Base-by-base conservation (phyloP, 768 basidiomycete species). In the Russula vinacea region DNA sequence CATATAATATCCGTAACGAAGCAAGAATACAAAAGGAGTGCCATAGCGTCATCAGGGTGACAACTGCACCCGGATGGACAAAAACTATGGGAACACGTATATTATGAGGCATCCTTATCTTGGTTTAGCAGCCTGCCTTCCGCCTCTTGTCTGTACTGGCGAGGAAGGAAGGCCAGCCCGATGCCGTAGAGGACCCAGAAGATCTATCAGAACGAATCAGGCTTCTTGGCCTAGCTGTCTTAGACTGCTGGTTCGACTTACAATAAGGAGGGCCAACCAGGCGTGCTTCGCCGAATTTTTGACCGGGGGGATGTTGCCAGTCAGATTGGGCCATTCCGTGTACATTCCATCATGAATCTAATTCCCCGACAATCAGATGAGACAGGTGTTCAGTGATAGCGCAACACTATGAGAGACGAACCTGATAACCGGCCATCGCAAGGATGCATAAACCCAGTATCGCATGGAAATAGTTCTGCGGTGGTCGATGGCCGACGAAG, bases 371-470 rank as follows among this genome's bases (percentile, higher is more conserved):
- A 35, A 35, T 37, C 17, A 42, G 2, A 37, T n/a, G 35, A 7
- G 29, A 22, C 14, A 50, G 7, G 9, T 8, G 3, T 13, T 62
- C 35, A 53, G n/a, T 16, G 26, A 56, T 14, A 29, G 51, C 52
- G 2, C 29, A 29, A 5, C 29, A 29, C 29, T 5, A 63, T 67
- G 8, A n/a, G 68, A 65, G 35, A 26, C 67, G 10, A 22, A 77
- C 78, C 70, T 79, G 74, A 62, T 78, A 84, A 35, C 79, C 80
- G 2, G 84, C 82, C 26, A 86, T 72, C 1, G 74, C 79, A 56
- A 88, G 76, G 57, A 85, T 86, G 0, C 74, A 72, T 8, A 86
- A 71, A 2, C 86, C 86, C 26, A 87, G 68, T 3, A 80, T 60
- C 10, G 78, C 82, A 58, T 79, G 78, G 40, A 73, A 37, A 62